Evolutionary conservation across 129 eudicot genomes (phyloP).

Genomic region (sunflower (Helianthus annuus)): HanXRQr2.0-SUNRISE NC_035447.2:36244961-36245460

Average conservation of each 20-base stretch:
- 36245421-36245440: slow-evolving; percentile 1
- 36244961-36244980: slow-evolving; percentile 64
- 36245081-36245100: neutral
- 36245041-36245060: neutral
- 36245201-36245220: slow-evolving; percentile 1
- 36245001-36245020: slow-evolving; percentile 9
- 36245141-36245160: neutral
- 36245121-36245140: neutral
- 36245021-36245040: neutral
- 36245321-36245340: slow-evolving; percentile 1
- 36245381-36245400: neutral
- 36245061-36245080: neutral
- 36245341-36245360: neutral
- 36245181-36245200: neutral
- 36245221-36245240: neutral
- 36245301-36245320: neutral
- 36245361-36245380: neutral
- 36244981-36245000: slow-evolving; percentile 71
- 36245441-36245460: slow-evolving; percentile 67
- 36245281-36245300: neutral
- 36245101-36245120: slow-evolving; percentile 6
- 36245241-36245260: neutral
- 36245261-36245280: neutral
- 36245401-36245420: slow-evolving; percentile 6
- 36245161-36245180: neutral